phyloP scores from a whole-genome alignment of 768 basidiomycete genomes.

The Auriscalpium orientale region DNA sequence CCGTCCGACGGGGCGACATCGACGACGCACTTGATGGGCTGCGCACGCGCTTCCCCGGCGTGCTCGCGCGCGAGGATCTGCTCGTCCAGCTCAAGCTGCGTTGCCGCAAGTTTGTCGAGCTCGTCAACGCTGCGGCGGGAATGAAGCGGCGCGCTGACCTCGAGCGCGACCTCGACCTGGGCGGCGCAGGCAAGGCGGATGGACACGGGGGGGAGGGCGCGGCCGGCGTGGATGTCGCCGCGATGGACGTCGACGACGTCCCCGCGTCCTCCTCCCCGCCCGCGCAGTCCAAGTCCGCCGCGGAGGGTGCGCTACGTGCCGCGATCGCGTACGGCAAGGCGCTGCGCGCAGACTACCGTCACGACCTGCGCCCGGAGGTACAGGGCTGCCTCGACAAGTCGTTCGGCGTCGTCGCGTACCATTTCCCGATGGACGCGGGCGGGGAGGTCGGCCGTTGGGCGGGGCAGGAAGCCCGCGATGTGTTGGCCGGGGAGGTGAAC shows the following conservation, averaged over 20 bases:
- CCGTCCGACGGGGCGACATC: constrained; percentile 62
- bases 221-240: constrained; percentile 18
- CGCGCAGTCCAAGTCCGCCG: constrained; percentile 11
- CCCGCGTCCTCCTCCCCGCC: constrained; percentile 1
- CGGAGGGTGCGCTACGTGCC: constrained; percentile 49
- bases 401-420: constrained; percentile 74
- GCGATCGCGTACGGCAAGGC: constrained; percentile 72
- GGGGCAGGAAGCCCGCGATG: constrained; percentile 55
- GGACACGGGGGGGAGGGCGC: constrained; percentile 15
- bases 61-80: constrained; percentile 59
- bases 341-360: constrained; percentile 61
- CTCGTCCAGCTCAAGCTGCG: constrained; percentile 75
- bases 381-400: constrained; percentile 63
- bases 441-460: constrained; percentile 62
- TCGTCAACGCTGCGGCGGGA: constrained; percentile 23
- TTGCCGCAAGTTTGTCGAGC: constrained; percentile 81
- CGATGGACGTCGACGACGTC: constrained; percentile 54
- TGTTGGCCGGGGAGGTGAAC: constrained; percentile 72
- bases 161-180: too few species aligned
- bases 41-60: constrained; percentile 48
- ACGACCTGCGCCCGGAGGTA: constrained; percentile 54
- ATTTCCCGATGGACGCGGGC: constrained; percentile 61
- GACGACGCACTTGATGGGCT: constrained; percentile 58
- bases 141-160: constrained; percentile 5
- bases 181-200: constrained; percentile 6